Base-by-base conservation (phyloP, 1,139 yeast species). In the Candida buenavistaensis region DNA sequence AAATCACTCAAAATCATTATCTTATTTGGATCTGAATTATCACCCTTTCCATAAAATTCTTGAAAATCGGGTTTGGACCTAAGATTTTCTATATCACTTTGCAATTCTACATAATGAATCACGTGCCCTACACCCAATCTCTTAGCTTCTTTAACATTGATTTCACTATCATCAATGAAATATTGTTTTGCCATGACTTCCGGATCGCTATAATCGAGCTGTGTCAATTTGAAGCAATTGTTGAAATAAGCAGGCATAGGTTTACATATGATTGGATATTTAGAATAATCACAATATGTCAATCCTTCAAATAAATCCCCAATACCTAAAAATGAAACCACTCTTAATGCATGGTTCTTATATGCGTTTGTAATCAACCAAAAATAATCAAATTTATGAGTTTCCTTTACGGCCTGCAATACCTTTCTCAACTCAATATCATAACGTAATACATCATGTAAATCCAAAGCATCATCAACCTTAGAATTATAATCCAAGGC, bases 291-390 rank as follows among this genome's bases (percentile, higher is more conserved):
- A 63, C 98, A 92, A 61, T 68, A 92, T 0, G 97, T 88, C 48
- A 92, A 73, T 1, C 98, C 98, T 47, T 90, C 97, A 54, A 92
- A 90, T 38, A 88, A 57, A 55, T 90, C 97, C 14, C 92, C 96
- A 22, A 92, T 58, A 2, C 96, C 97, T 33, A 92, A 68, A 36
- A 90, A 68, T 26, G 81, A 72, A 14, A 89, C 72, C 12, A 86
- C 95, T 37, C 92, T 69, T 36, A 80, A 53, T 1, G 94, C 97
- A 57, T 92, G 97, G 51, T 78, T 87, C 55, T 83, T 81, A 64
- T 90, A 92, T 1, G 98, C 98, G 55, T 92, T 92, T 11, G 98
- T 92, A 50, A 89, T 83, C 30, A 92, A 71, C 98, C 98, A 92
- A 40, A 70, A 63, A 38, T 52, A 48, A 45, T 68, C 75, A 45